Evolutionary conservation across 2,329 filamentous ascomycete species (phyloP).

Genomic region (Xylariaceae sp.): DNA sequence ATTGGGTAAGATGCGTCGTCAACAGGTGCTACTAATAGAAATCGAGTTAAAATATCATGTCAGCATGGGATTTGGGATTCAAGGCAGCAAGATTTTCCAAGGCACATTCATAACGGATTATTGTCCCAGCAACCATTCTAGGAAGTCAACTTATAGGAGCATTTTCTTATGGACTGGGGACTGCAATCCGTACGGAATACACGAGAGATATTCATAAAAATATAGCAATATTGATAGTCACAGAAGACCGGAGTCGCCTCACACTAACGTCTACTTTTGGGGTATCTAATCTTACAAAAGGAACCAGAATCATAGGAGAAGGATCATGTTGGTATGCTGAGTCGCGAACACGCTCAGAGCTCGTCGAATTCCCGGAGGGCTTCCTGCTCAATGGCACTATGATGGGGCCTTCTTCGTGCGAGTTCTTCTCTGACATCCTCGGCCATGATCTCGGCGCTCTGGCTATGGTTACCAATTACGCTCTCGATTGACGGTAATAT

Average conservation of each 20-base stretch:
- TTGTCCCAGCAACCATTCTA: not conserved
- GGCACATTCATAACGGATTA: not conserved
- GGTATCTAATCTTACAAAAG: constrained; percentile 9
- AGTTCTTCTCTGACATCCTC: constrained; percentile 30
- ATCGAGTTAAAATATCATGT: too few relatives aligned
- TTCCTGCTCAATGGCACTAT: constrained; percentile 23
- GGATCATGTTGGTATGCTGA: not conserved
- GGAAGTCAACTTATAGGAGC: not conserved
- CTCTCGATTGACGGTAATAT: constrained; percentile 8
- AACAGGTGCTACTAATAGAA: too few relatives aligned
- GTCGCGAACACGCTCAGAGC: constrained; percentile 22
- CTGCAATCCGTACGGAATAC: not conserved
- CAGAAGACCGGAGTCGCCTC: too few relatives aligned
- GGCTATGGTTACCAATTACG: constrained; percentile 21
- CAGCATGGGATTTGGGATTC: too few relatives aligned
- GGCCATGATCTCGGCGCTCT: constrained; percentile 22
- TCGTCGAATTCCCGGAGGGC: constrained; percentile 33
- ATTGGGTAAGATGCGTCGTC: too few relatives aligned
- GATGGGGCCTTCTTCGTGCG: constrained; percentile 22
- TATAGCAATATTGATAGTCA: not conserved
- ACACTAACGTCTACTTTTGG: constrained; percentile 4
- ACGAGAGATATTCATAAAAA: not conserved
- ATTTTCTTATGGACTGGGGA: too few relatives aligned
- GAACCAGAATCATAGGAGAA: not conserved
- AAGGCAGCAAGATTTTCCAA: too few relatives aligned